Percentiles rank a stretch among this genome's conserved stretches.
phyloP scores from a whole-genome alignment of 1,284 basidiomycete species.

The Ceratobasidium papillatum region DNA sequence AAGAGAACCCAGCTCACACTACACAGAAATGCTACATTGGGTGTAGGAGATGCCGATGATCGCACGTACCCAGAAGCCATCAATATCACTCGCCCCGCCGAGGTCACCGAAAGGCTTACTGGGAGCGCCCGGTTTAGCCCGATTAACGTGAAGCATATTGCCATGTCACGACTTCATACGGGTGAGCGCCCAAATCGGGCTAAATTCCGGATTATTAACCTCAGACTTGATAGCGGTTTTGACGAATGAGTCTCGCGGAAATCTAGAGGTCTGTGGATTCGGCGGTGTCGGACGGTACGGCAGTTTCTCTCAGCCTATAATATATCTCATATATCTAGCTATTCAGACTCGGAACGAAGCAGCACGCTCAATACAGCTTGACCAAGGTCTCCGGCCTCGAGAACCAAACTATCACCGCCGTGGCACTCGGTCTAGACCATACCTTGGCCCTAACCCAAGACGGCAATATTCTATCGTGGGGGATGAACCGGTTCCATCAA shows the following conservation, averaged over 20 bases:
- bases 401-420: conserved; percentile 60
- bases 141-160: conserved; percentile 69
- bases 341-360: conserved; percentile 72
- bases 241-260: conserved; percentile 76
- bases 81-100: conserved; percentile 53
- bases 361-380: conserved; percentile 81
- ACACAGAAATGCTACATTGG: conserved; percentile 81
- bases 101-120: conserved; percentile 48
- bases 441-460: conserved; percentile 83
- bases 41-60: conserved; percentile 83
- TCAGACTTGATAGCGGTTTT: conserved; percentile 62
- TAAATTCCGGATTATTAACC: background rate
- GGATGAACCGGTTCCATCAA: conserved; percentile 86
- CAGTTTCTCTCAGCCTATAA: background rate
- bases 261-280: conserved; percentile 86
- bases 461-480: conserved; percentile 92
- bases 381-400: conserved; percentile 69
- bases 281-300: conserved; percentile 78
- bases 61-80: conserved; percentile 84
- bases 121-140: conserved; percentile 60
- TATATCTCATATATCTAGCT: background rate
- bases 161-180: conserved; percentile 88
- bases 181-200: conserved; percentile 48
- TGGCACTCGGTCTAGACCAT: conserved; percentile 94
- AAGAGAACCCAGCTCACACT: conserved; percentile 17